Percentiles rank a stretch among this genome's conserved stretches.
phyloP scores from a whole-genome alignment of 2,329 filamentous ascomycete genomes.

The Cercospora nicotianae region DNA sequence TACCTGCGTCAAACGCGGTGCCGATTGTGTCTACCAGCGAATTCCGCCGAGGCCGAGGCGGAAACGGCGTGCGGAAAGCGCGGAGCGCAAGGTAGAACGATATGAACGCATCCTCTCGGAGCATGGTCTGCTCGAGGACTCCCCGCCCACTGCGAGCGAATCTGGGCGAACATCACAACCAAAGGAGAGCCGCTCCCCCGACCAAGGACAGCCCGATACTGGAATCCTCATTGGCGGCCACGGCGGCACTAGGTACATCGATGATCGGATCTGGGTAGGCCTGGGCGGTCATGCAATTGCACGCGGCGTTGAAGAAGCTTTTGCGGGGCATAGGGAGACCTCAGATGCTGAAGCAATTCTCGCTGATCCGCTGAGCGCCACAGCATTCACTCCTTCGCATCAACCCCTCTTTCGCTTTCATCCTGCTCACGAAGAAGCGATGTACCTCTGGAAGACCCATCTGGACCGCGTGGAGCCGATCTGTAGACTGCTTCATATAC shows the following conservation, averaged over 20 bases:
- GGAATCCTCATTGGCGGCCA: slow-evolving; percentile 25
- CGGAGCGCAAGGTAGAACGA: slow-evolving; percentile 36
- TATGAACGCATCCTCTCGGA: slow-evolving; percentile 43
- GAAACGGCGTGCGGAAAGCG: slow-evolving; percentile 34
- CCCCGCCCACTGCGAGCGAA: background rate
- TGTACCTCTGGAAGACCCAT: slow-evolving; percentile 59
- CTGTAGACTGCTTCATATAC: slow-evolving; percentile 68
- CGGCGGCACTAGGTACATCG: slow-evolving; percentile 45
- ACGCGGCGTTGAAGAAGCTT: slow-evolving; percentile 20
- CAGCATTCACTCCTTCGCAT: slow-evolving; percentile 21
- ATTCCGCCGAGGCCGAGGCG: slow-evolving; percentile 38
- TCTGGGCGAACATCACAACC: background rate
- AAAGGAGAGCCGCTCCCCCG: background rate
- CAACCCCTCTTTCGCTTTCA: slow-evolving; percentile 43
- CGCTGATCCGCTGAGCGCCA: slow-evolving; percentile 25
- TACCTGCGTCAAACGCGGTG: slow-evolving; percentile 20
- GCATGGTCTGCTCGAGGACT: slow-evolving; percentile 34
- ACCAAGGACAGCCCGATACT: background rate
- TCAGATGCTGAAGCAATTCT: slow-evolving; percentile 25
- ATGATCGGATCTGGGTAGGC: slow-evolving; percentile 33
- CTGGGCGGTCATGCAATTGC: slow-evolving; percentile 25
- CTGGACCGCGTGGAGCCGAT: slow-evolving; percentile 70
- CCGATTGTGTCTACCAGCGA: slow-evolving; percentile 42
- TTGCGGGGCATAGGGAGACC: slow-evolving; percentile 27
- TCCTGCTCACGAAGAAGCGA: slow-evolving; percentile 54